Conservation (phyloP, 2,329 filamentous ascomycete species). For the Polytolypa hystricis region DNA sequence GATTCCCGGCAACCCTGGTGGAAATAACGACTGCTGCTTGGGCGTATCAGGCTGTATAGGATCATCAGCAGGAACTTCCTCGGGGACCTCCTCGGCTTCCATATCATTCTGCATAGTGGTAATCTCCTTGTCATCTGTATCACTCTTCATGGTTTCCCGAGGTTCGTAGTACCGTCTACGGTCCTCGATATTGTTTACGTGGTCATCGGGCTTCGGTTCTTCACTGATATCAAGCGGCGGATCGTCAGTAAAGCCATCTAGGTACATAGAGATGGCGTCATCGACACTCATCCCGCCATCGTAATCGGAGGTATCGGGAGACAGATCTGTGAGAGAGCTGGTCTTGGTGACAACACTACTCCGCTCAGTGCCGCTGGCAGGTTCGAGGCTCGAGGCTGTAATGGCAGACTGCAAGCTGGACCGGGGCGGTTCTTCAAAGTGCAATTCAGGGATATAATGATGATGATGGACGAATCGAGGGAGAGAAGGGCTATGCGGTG, state of each 20-base stretch:
- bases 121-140: conserved; percentile 8
- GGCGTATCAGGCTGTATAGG: conserved; percentile 8
- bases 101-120: conserved; percentile 14
- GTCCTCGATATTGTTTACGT: neutral
- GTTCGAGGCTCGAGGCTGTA: conserved; percentile 49
- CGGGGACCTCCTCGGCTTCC: conserved; percentile 7
- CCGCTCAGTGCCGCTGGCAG: conserved; percentile 58
- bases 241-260: conserved; percentile 42
- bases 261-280: conserved; percentile 51
- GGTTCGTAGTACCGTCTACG: neutral
- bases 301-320: conserved; percentile 49
- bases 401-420: conserved; percentile 50
- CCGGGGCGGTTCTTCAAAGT: conserved; percentile 30
- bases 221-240: conserved; percentile 4
- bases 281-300: conserved; percentile 47
- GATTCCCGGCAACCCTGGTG: conserved; percentile 21
- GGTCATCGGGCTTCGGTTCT: neutral
- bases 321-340: conserved; percentile 58
- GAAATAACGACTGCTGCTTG: conserved; percentile 6
- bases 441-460: conserved; percentile 18
- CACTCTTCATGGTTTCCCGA: too few relatives aligned
- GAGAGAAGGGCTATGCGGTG: conserved; percentile 9
- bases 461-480: conserved; percentile 21
- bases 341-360: conserved; percentile 72
- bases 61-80: neutral